Conservation (phyloP, 352 stramenopile genomes). For the Thalassiosira livingstoniorum region DNA sequence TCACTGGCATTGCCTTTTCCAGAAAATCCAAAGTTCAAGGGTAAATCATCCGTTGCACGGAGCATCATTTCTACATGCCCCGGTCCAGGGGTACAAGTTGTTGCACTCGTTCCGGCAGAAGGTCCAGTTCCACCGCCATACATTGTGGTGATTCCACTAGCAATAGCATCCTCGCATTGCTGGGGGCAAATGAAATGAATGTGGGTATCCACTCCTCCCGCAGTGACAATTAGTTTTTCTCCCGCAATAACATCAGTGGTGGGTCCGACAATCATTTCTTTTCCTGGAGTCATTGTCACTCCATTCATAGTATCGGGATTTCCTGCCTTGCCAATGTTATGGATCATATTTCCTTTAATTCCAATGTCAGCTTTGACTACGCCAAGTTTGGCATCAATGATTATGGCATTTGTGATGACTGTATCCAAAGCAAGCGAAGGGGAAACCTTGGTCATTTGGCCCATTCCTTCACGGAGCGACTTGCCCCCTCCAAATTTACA, state of each 20-base stretch:
- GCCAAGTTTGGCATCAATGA: slow-evolving; percentile 92
- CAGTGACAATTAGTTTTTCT: slow-evolving; percentile 95
- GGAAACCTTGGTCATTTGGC: slow-evolving; percentile 79
- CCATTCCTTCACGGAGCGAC: slow-evolving; percentile 86
- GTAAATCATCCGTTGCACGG: slow-evolving; percentile 91
- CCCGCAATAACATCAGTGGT: slow-evolving; percentile 96
- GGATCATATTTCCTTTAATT: slow-evolving; percentile 93
- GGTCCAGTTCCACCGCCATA: slow-evolving; percentile 92
- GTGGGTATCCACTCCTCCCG: slow-evolving; percentile 95
- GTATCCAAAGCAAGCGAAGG: slow-evolving; percentile 88
- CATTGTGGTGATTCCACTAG: slow-evolving; percentile 92
- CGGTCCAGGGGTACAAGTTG: slow-evolving; percentile 95
- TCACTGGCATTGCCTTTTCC: slow-evolving; percentile 95
- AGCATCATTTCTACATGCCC: slow-evolving; percentile 96
- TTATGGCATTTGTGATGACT: slow-evolving; percentile 97
- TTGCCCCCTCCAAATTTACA: slow-evolving; percentile 98
- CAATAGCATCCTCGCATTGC: slow-evolving; percentile 92
- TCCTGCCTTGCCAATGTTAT: slow-evolving; percentile 95
- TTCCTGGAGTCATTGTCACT: slow-evolving; percentile 50
- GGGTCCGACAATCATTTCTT: slow-evolving; percentile 88
- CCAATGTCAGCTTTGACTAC: slow-evolving; percentile 97
- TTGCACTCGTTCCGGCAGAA: slow-evolving; percentile 93
- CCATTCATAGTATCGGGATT: slow-evolving; percentile 96
- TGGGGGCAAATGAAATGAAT: slow-evolving; percentile 98
- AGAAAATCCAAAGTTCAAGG: slow-evolving; percentile 97